These are phyloP conservation scores for Citrus sinensis DNA, from an alignment of 345 rosid species.

Conservation along the genomic window DNA sequence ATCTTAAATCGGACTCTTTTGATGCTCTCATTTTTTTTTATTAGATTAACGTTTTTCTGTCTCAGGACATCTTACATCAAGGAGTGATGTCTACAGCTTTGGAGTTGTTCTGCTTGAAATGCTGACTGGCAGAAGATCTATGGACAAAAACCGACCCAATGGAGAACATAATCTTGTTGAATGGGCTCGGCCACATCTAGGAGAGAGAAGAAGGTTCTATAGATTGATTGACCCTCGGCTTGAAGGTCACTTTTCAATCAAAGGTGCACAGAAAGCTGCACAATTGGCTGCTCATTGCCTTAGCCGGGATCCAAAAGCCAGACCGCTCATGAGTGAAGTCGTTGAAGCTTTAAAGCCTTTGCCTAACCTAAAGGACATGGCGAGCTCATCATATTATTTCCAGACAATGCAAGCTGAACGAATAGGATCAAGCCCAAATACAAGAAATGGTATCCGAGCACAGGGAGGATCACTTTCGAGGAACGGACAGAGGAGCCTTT, in stretches of 20 bases:
- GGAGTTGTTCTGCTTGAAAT: constrained; percentile 83
- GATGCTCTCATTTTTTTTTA: neutral
- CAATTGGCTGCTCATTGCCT: constrained; percentile 80
- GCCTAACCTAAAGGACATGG: constrained; percentile 75
- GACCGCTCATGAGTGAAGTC: constrained; percentile 82
- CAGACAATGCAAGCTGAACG: constrained; percentile 69
- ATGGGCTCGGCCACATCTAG: constrained; percentile 82
- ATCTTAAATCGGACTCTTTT: neutral
- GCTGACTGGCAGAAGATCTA: constrained; percentile 72
- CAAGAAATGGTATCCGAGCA: constrained; percentile 41
- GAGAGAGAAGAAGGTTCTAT: constrained; percentile 74
- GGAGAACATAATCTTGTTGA: constrained; percentile 81
- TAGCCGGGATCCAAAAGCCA: constrained; percentile 74
- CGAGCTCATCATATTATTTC: constrained; percentile 75
- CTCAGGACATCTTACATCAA: constrained; percentile 78
- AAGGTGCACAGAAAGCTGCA: constrained; percentile 77
- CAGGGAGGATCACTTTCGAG: constrained; percentile 40
- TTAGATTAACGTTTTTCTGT: constrained; percentile 7
- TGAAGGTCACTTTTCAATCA: constrained; percentile 75
- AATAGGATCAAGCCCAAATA: constrained; percentile 29
- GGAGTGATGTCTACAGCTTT: constrained; percentile 81
- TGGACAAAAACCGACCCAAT: constrained; percentile 78
- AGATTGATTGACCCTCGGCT: constrained; percentile 76
- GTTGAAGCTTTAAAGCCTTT: constrained; percentile 70
- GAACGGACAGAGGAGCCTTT: constrained; percentile 72